Evolutionary conservation across 2,329 filamentous ascomycete genomes (phyloP).

Genomic region (Neocatenulostroma microsporum): DNA sequence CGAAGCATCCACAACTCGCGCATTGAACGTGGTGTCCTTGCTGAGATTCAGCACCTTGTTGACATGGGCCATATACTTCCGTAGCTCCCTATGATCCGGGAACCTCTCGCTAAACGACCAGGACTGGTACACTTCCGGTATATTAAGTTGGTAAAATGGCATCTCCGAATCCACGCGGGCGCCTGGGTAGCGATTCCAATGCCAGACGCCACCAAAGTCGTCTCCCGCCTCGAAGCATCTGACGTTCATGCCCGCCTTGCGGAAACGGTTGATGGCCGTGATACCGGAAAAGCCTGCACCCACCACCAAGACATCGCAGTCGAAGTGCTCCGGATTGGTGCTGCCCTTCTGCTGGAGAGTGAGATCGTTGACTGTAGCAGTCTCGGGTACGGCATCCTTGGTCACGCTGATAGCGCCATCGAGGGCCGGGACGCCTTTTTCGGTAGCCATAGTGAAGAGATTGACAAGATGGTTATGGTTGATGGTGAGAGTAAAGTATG

Average conservation of each 20-base stretch:
- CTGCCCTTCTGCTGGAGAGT: conserved; percentile 1
- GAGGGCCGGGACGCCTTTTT: background rate
- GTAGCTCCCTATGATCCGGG: conserved; percentile 37
- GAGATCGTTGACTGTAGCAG: conserved; percentile 2
- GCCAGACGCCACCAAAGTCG: conserved; percentile 33
- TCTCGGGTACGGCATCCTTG: background rate
- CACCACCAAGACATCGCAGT: conserved; percentile 22
- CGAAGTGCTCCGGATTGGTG: conserved; percentile 4
- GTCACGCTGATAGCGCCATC: conserved; percentile 2
- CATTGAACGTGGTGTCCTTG: conserved; percentile 53
- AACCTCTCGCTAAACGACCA: conserved; percentile 46
- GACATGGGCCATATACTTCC: conserved; percentile 53
- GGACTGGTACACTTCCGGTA: conserved; percentile 40
- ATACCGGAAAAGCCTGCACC: conserved; percentile 34
- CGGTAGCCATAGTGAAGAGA: conserved; percentile 2
- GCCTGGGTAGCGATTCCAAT: conserved; percentile 34
- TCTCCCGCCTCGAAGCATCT: conserved; percentile 31
- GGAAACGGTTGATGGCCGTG: conserved; percentile 30
- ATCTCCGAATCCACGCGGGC: conserved; percentile 42
- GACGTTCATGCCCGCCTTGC: conserved; percentile 26
- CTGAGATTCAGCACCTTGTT: conserved; percentile 49
- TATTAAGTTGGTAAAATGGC: conserved; percentile 42
- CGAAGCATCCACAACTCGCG: conserved; percentile 45
- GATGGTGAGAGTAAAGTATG: no score
- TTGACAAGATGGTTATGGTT: no score